Conservation (phyloP, 345 rosid genomes). For the Eucalyptus globulus region DNA sequence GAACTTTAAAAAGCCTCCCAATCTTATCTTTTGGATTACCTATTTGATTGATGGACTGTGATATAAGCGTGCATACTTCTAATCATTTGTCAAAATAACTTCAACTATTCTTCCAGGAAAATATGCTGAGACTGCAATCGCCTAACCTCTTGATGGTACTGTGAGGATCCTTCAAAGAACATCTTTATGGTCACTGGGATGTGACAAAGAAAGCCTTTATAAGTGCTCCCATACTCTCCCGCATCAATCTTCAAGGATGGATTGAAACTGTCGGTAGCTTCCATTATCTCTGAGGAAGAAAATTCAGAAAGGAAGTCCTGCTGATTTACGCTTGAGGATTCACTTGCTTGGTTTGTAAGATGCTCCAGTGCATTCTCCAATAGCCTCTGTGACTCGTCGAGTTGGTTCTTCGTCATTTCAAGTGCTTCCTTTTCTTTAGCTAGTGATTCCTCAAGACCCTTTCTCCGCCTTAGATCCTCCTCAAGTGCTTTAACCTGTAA, state of each 20-base stretch:
- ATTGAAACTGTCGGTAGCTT: slow-evolving; percentile 51
- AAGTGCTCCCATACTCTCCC: slow-evolving; percentile 80
- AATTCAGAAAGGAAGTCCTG: slow-evolving; percentile 50
- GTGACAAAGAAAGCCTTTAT: slow-evolving; percentile 40
- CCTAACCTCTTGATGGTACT: slow-evolving; percentile 72
- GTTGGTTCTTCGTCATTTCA: slow-evolving; percentile 24
- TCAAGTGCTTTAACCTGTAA: slow-evolving; percentile 46
- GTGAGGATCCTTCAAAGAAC: slow-evolving; percentile 56
- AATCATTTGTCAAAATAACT: background rate
- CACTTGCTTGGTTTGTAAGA: slow-evolving; percentile 25
- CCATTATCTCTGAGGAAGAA: slow-evolving; percentile 53
- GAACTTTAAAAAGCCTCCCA: background rate
- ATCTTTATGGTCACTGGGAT: slow-evolving; percentile 60
- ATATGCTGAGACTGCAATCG: background rate
- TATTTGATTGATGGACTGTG: background rate
- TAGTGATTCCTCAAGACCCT: slow-evolving; percentile 43
- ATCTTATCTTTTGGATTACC: background rate
- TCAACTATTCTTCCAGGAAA: background rate
- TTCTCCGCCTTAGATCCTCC: slow-evolving; percentile 55
- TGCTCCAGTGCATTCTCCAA: slow-evolving; percentile 63
- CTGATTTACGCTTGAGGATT: slow-evolving; percentile 20
- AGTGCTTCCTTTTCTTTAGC: slow-evolving; percentile 38
- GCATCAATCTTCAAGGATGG: slow-evolving; percentile 53
- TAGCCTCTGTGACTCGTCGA: slow-evolving; percentile 30
- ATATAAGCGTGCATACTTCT: background rate